These are phyloP conservation scores for Blumeria hordei DNA, from an alignment of 2,329 filamentous ascomycete species.

Conservation along the genomic window DNA sequence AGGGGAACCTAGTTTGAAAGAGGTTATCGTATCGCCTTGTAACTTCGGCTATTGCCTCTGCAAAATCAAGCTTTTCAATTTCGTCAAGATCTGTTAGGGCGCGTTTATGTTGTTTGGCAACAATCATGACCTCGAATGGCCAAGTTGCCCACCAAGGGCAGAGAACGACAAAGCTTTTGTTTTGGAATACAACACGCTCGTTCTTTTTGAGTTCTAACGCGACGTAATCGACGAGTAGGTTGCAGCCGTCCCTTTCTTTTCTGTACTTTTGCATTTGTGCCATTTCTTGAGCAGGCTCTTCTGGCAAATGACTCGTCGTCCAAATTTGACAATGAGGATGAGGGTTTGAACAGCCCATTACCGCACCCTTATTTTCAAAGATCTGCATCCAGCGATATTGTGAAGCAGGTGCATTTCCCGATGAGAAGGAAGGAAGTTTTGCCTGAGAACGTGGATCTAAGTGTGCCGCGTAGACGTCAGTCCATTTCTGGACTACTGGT, in stretches of 20 bases:
- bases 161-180: conserved; percentile 59
- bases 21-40: conserved; percentile 87
- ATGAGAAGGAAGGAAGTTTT: conserved; percentile 20
- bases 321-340: conserved; percentile 94
- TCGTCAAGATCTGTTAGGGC: conserved; percentile 60
- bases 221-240: conserved; percentile 72
- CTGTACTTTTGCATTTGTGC: conserved; percentile 58
- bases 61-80: conserved; percentile 47
- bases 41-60: conserved; percentile 68
- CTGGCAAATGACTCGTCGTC: conserved; percentile 76
- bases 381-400: conserved; percentile 97
- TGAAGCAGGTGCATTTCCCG: conserved; percentile 28
- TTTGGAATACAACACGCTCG: conserved; percentile 75
- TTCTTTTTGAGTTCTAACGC: conserved; percentile 57
- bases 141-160: conserved; percentile 97
- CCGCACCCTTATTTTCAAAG: conserved; percentile 93
- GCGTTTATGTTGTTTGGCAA: conserved; percentile 63
- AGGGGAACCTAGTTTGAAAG: conserved; percentile 90
- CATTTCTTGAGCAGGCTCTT: conserved; percentile 67
- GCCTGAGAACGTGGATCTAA: conserved; percentile 49
- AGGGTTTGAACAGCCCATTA: conserved; percentile 97
- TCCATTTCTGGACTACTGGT: conserved; percentile 75
- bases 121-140: conserved; percentile 87
- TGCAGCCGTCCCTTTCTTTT: conserved; percentile 41
- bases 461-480: conserved; percentile 65